Evolutionary conservation across 345 rosid genomes (phyloP), one percentile per base, ranked within the genome.

Genomic region (Eucalyptus victrix): DNA sequence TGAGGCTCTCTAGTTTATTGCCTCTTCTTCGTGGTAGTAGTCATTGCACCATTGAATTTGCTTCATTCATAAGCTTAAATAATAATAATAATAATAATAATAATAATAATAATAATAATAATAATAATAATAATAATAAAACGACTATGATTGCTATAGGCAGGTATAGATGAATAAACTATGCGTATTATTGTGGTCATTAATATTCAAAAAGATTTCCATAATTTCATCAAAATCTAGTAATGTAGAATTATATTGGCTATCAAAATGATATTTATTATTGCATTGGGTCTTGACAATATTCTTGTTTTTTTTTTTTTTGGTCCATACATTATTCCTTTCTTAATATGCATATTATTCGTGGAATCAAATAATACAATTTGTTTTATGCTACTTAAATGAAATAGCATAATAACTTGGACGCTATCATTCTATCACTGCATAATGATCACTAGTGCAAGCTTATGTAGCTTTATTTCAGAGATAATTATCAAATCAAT

Each of bases 81-180:
- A n/a, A n/a, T n/a, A n/a, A n/a, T n/a, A n/a, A n/a, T n/a, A n/a
- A n/a, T n/a, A n/a, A n/a, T n/a, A n/a, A n/a, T n/a, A n/a, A n/a
- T n/a, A n/a, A n/a, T n/a, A n/a, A n/a, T n/a, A n/a, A n/a, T n/a
- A n/a, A n/a, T n/a, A n/a, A n/a, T n/a, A n/a, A n/a, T n/a, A n/a
- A n/a, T n/a, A n/a, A n/a, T n/a, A n/a, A n/a, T n/a, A n/a, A n/a
- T n/a, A n/a, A n/a, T n/a, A n/a, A n/a, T n/a, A n/a, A n/a, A n/a
- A n/a, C n/a, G n/a, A n/a, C n/a, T n/a, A n/a, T 72, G 26, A 37
- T 72, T 0, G 0, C 26, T 34, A 19, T 19, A 18, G 40, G 9
- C 2, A 0, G 0, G 18, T 34, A 69, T 37, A 1, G 2, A 34
- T 69, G 42, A 34, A 34, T 37, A 37, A 76, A 76, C 23, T 19